phyloP scores from a whole-genome alignment of 2,329 filamentous ascomycete genomes.

The Stachybotrys elegans region DNA sequence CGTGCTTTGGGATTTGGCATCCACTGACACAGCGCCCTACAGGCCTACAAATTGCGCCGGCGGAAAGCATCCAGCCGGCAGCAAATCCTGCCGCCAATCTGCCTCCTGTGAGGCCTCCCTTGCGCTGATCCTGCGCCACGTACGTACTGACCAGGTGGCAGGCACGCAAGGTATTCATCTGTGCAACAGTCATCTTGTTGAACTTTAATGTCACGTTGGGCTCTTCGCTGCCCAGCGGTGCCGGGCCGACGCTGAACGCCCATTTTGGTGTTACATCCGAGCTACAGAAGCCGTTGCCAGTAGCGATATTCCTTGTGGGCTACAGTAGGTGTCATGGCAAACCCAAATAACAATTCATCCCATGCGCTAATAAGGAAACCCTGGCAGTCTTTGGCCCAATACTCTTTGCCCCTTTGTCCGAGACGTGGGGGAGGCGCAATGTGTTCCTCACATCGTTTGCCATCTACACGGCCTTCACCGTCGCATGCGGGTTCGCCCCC shows the following conservation, averaged over 20 bases:
- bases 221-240: constrained; percentile 9
- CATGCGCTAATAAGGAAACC: no score
- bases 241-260: constrained; percentile 2
- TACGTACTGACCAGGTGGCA: no score
- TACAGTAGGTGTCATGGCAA: not conserved
- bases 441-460: not conserved
- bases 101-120: no score
- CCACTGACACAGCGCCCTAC: no score
- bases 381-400: not conserved
- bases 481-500: not conserved
- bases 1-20: no score
- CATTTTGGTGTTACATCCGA: constrained; percentile 7
- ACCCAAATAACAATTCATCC: not conserved
- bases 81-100: no score
- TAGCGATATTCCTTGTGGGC: constrained; percentile 5
- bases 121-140: no score
- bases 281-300: constrained; percentile 6
- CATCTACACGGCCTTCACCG: not conserved
- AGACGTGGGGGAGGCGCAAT: not conserved
- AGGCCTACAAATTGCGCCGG: no score
- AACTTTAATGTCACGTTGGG: constrained; percentile 9
- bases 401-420: not conserved
- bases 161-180: not conserved
- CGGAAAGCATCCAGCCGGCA: no score
- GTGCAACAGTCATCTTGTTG: constrained; percentile 2